Conservation (phyloP, 2,329 filamentous ascomycete genomes). For the Diaporthe australafricana region DNA sequence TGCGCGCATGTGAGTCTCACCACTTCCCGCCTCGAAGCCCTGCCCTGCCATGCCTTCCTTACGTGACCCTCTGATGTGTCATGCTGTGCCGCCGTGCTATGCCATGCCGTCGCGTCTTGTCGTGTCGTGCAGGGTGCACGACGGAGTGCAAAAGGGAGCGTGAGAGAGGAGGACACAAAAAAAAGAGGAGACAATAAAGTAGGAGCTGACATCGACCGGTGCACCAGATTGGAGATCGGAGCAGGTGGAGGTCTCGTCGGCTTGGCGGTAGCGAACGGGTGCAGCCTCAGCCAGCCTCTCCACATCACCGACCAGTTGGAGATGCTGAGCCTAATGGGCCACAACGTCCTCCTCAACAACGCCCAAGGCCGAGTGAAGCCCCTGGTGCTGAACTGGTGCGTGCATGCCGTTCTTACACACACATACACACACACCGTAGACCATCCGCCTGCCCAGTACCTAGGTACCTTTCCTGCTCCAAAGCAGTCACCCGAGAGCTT, state of each 20-base stretch:
- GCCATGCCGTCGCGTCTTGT: not conserved
- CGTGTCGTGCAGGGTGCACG: not conserved
- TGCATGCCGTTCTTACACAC: slow-evolving; percentile 51
- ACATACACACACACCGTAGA: not conserved
- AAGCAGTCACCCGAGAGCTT: slow-evolving; percentile 5
- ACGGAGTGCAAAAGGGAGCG: too few species aligned
- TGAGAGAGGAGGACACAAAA: not conserved
- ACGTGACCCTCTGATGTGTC: too few species aligned
- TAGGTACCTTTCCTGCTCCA: not conserved
- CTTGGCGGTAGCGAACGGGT: slow-evolving; percentile 69
- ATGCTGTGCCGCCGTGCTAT: not conserved
- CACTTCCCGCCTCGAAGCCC: not conserved
- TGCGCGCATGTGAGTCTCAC: slow-evolving; percentile 76
- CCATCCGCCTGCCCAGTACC: too few species aligned
- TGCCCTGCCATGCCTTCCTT: not conserved
- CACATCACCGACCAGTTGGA: slow-evolving; percentile 88
- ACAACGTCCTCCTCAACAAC: slow-evolving; percentile 86
- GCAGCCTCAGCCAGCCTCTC: slow-evolving; percentile 66
- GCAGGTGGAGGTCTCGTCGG: slow-evolving; percentile 91
- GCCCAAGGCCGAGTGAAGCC: slow-evolving; percentile 73
- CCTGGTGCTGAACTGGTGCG: slow-evolving; percentile 83
- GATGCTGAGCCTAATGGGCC: slow-evolving; percentile 87
- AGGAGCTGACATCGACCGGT: slow-evolving; percentile 27
- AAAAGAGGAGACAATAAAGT: not conserved
- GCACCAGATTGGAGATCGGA: slow-evolving; percentile 83